phyloP scores from a whole-genome alignment of 176 grass and related monocot species.

The Aegilops tauschii region DNA sequence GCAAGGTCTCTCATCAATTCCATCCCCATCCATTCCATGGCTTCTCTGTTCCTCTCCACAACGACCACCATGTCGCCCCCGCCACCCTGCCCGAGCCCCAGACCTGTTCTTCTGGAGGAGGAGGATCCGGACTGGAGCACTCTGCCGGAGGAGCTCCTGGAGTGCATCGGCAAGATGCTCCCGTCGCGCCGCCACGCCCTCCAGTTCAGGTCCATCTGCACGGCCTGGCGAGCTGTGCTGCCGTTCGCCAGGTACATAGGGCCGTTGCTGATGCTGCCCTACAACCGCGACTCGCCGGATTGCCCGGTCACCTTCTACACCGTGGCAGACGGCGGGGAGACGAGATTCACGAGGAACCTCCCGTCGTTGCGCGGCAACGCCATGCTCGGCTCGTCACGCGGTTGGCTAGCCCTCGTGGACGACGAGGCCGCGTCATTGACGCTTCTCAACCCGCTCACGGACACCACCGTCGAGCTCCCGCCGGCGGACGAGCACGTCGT shows the following conservation, averaged over 20 bases:
- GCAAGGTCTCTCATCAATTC: no score
- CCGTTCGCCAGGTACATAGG: neutral
- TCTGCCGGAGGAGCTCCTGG: neutral
- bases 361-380: neutral
- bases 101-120: no score
- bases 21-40: no score
- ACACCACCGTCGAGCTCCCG: neutral
- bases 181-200: neutral
- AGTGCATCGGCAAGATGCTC: neutral
- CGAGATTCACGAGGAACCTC: neutral
- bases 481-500: neutral
- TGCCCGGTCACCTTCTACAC: neutral
- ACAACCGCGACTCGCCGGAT: neutral
- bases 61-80: no score
- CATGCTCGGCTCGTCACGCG: neutral
- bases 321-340: neutral
- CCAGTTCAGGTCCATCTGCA: neutral
- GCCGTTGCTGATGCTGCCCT: neutral
- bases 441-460: conserved; percentile 29
- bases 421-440: neutral
- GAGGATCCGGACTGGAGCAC: neutral
- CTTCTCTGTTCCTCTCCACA: no score
- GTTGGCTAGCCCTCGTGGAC: conserved; percentile 17
- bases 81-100: no score
- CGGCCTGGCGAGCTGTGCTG: neutral